Base-by-base conservation (phyloP, 352 stramenopile species). In the Elongisporangium senticosum region DNA sequence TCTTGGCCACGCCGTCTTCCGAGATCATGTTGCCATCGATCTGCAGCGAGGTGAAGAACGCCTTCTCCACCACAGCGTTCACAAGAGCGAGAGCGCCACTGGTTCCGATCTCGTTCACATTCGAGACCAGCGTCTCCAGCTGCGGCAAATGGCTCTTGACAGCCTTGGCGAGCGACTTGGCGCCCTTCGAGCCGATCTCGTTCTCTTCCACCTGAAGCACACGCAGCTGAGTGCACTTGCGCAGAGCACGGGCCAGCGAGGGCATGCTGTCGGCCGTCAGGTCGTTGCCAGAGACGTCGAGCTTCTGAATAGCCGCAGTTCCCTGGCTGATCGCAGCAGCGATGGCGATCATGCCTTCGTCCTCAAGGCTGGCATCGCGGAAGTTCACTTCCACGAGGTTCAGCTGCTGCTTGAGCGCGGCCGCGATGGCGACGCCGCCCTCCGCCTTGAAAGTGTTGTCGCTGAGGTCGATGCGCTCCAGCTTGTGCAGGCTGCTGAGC, bases 201-300 rank as follows among this genome's bases (percentile, higher is more conserved):
- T 98, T 98, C 64, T 98, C 94, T 60, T 98, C 91, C 24, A 97
- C 57, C 53, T 92, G 79, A 37, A 98, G 68, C 54, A 87, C 72
- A 62, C 83, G 86, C 51, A 98, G 69, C 55, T 66, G 68, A n/a
- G 58, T 56, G 15, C 81, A 67, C 48, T 67, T 66, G 19, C 64
- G 61, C 51, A 95, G 57, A 7, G 81, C 60, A 43, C 66, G 53
- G 21, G 76, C 82, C 21, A 96, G 43, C 22, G 62, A 67, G 6
- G 62, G 59, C 61, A 88, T 78, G 37, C 83, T 90, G 26, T 83
- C 63, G 11, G 67, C 68, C 40, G 88, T 96, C 47, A 98, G 57
- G 22, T 97, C 89, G 64, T 98, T 98, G 53, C 89, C 93, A n/a
- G 90, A 97, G n/a, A 98, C 76, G 59, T 98, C 90, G 17, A 98